These are phyloP conservation scores for Linaria vulgaris DNA, from an alignment of 257 asterid species.

Conservation along the genomic window DNA sequence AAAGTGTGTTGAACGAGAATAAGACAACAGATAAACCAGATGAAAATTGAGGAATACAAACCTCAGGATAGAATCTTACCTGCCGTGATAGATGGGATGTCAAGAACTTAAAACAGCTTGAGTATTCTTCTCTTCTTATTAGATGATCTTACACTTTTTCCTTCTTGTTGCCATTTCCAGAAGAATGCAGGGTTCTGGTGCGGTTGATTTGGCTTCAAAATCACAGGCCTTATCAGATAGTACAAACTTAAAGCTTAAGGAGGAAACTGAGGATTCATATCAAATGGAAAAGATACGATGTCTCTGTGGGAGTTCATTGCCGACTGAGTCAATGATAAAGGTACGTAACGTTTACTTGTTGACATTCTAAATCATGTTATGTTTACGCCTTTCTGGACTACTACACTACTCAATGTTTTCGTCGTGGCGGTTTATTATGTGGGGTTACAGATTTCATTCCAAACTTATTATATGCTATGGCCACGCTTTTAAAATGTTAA, in stretches of 20 bases:
- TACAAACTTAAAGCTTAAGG: constrained; percentile 47
- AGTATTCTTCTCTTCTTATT: too few species aligned
- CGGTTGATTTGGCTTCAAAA: constrained; percentile 72
- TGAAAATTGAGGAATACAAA: neutral
- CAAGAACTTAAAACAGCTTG: neutral
- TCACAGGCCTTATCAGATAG: constrained; percentile 67
- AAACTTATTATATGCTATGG: constrained; percentile 11
- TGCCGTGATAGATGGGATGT: neutral
- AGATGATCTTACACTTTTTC: neutral
- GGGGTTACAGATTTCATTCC: constrained; percentile 11
- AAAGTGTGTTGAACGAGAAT: constrained; percentile 15
- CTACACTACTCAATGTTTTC: constrained; percentile 12
- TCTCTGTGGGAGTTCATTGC: constrained; percentile 72
- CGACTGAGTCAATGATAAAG: constrained; percentile 81
- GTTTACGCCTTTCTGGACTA: constrained; percentile 5
- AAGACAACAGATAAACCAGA: neutral
- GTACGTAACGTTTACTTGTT: constrained; percentile 32
- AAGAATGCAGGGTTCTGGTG: constrained; percentile 86
- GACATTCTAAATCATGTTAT: constrained; percentile 11
- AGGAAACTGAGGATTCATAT: constrained; percentile 61
- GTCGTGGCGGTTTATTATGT: constrained; percentile 14
- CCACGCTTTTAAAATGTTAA: constrained; percentile 4
- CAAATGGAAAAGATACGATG: constrained; percentile 78
- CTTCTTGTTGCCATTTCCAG: constrained; percentile 40
- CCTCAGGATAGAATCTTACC: too few species aligned